Evolutionary conservation across 805 yeast species (phyloP).

Genomic region (Brettanomyces anomalus): DNA sequence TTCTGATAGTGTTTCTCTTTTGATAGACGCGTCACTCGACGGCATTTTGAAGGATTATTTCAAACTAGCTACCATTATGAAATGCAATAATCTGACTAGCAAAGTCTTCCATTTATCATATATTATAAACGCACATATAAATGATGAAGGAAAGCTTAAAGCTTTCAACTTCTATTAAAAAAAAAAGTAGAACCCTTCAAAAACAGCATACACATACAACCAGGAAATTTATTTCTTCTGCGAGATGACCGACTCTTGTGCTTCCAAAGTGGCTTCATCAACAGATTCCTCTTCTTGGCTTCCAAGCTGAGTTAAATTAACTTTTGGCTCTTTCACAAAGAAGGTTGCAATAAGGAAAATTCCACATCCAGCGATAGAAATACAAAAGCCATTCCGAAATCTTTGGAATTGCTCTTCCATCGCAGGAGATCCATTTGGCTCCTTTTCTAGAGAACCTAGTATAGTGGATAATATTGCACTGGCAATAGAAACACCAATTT

Average conservation of each 20-base stretch:
- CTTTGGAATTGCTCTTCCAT: slow-evolving; percentile 3
- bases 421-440: slow-evolving; percentile 1
- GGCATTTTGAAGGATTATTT: too few species aligned
- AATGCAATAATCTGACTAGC: too few species aligned
- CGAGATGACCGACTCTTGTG: neutral
- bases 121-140: too few species aligned
- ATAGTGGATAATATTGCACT: slow-evolving; percentile 12
- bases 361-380: neutral
- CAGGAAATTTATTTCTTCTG: neutral
- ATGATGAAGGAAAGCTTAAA: too few species aligned
- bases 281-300: neutral
- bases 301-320: neutral
- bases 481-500: slow-evolving; percentile 10
- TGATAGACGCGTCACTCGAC: too few species aligned
- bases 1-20: too few species aligned
- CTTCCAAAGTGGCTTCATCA: neutral
- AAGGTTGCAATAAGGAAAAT: neutral
- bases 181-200: neutral
- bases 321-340: neutral
- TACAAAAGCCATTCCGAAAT: slow-evolving; percentile 3
- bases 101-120: too few species aligned
- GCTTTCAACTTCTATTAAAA: too few species aligned
- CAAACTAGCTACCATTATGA: too few species aligned
- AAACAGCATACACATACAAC: too few species aligned
- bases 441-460: slow-evolving; percentile 5